These are phyloP conservation scores for Coemansia sp. DNA, from an alignment of 192 early-diverging fungal species.

Conservation along the genomic window DNA sequence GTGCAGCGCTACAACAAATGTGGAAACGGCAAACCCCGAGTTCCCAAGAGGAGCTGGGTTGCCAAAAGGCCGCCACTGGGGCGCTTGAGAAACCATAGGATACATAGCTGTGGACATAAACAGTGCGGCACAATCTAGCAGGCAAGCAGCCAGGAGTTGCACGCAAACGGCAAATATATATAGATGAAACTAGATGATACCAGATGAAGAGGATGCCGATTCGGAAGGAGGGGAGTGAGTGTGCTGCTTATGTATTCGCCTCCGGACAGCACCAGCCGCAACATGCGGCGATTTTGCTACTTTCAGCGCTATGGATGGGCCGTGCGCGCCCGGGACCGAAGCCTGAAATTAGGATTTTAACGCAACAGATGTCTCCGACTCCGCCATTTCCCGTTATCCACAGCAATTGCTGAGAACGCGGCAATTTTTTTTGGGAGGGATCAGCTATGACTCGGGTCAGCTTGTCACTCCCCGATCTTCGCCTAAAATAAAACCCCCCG, in stretches of 20 bases:
- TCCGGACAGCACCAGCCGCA: neutral
- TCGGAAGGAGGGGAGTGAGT: too few species aligned
- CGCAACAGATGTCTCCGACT: neutral
- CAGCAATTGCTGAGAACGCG: neutral
- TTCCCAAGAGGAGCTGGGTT: constrained; percentile 47
- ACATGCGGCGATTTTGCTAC: neutral
- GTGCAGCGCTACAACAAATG: constrained; percentile 34
- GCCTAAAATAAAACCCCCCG: neutral
- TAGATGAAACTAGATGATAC: neutral
- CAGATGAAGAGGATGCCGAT: neutral
- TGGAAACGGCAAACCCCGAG: constrained; percentile 45
- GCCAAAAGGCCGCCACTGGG: constrained; percentile 1
- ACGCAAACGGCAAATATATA: too few species aligned
- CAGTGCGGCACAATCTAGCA: neutral
- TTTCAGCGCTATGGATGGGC: neutral
- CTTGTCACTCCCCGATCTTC: neutral
- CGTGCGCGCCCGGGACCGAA: neutral
- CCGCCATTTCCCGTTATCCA: neutral
- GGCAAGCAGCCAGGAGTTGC: neutral
- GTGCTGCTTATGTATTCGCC: too few species aligned
- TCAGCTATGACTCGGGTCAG: neutral
- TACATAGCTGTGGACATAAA: neutral
- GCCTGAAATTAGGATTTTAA: neutral
- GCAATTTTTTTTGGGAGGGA: constrained; percentile 2
- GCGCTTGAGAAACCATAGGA: neutral